Base-by-base conservation (phyloP, 768 basidiomycete genomes). In the Amanita phalloides region DNA sequence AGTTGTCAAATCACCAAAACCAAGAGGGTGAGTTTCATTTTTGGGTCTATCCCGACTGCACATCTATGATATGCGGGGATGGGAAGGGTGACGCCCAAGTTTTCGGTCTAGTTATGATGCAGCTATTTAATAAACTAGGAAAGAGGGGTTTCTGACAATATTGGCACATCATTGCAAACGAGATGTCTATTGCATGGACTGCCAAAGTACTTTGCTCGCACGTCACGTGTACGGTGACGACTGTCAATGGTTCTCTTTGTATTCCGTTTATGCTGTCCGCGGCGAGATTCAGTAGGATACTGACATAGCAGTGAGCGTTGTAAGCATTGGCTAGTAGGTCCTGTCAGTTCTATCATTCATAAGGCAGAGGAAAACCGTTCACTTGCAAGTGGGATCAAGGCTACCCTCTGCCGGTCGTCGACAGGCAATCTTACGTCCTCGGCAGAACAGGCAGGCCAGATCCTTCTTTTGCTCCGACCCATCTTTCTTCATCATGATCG, bases 321-420 rank as follows among this genome's bases (percentile, higher is more conserved):
- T 23, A 71, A 71, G 56, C 76, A 78, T 64, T 78, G 76, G 61
- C 76, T n/a, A 57, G 48, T 54, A 14, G 53, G 14, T 6, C 1
- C 26, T 23, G 17, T 26, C 54, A 45, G 30, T 26, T 20, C 20
- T 9, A 20, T 17, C 11, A n/a, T 21, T 17, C 11, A 23, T 1
- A 5, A 26, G n/a, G 14, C 4, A 10, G 30, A 52, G 9, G 37
- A n/a, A 9, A 4, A 52, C 28, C 49, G 56, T 76, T 62, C 55
- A 77, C 76, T 77, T 76, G 75, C 75, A 77, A 0, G 73, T 71
- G 42, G 64, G 68, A 57, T 77, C 73, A 14, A 64, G 60, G 50
- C 65, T 69, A 2, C 67, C 72, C 1, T 65, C 61, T 1, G 69
- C 55, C 2, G 67, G 67, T 1, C 66, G 58, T 3, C 64, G 66